A percentile compares a stretch with the other conserved stretches of the same genome.
Conservation (phyloP, 371 early-diverging fungal genomes). For the Dentiscutata heterogama region DNA sequence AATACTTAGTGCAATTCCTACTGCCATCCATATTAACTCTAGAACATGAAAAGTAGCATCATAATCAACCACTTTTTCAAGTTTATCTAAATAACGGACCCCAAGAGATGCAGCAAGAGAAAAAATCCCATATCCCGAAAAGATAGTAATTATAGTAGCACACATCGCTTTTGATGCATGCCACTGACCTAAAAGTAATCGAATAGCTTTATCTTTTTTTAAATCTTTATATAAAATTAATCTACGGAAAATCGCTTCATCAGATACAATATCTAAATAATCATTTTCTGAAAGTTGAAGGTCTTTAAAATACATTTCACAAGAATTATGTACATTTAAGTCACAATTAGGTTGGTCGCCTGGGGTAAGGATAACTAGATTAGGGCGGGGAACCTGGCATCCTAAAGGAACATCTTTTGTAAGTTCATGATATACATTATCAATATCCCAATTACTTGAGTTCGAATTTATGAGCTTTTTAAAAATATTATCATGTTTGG, state of each 20-base stretch:
- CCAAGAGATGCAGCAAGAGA: not conserved
- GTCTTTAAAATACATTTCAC: constrained; percentile 17
- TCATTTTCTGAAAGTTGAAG: not conserved
- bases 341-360: not conserved
- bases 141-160: not conserved
- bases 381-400: constrained; percentile 1
- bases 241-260: not conserved
- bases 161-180: not conserved
- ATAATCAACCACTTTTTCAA: constrained; percentile 55
- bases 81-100: constrained; percentile 12
- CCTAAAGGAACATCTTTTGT: too few relatives aligned
- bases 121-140: constrained; percentile 14
- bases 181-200: not conserved
- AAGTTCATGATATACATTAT: too few relatives aligned
- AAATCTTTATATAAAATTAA: not conserved
- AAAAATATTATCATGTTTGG: too few relatives aligned
- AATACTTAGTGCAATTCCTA: constrained; percentile 6
- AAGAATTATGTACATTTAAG: not conserved
- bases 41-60: constrained; percentile 54
- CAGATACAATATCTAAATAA: constrained; percentile 24
- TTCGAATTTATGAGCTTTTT: too few relatives aligned
- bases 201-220: not conserved
- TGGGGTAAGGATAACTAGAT: constrained; percentile 15
- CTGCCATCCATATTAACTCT: constrained; percentile 25
- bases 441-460: too few relatives aligned